A percentile compares a stretch with the other conserved stretches of the same genome.
Conservation (phyloP, 495 filamentous ascomycete species). For the Bryoglossum gracile region DNA sequence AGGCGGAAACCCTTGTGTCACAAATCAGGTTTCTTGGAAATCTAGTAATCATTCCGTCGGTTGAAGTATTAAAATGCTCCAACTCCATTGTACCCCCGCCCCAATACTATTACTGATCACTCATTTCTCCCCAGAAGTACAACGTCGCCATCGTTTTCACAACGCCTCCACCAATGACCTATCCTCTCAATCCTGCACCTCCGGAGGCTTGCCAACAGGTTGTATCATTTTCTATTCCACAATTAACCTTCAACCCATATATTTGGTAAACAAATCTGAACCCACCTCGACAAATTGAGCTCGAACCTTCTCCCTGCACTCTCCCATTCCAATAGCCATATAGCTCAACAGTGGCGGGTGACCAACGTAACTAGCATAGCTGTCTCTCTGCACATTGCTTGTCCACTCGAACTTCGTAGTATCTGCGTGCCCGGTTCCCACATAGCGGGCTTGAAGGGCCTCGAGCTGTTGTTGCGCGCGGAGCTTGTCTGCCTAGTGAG, state of each 20-base stretch:
- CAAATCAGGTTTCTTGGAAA: too few species aligned
- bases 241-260: neutral
- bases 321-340: conserved; percentile 81
- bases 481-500: conserved; percentile 80
- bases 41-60: too few species aligned
- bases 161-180: neutral
- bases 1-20: too few species aligned
- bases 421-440: conserved; percentile 97
- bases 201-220: conserved; percentile 76
- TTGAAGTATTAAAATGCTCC: too few species aligned
- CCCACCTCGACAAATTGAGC: conserved; percentile 65
- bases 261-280: neutral
- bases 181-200: conserved; percentile 25
- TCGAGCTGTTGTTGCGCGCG: conserved; percentile 96
- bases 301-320: conserved; percentile 71
- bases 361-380: conserved; percentile 74
- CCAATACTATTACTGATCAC: too few species aligned
- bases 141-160: neutral
- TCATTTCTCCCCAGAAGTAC: neutral
- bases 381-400: conserved; percentile 83
- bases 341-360: conserved; percentile 87
- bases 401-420: conserved; percentile 96
- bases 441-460: conserved; percentile 83
- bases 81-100: too few species aligned
- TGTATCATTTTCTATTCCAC: conserved; percentile 71